phyloP scores from a whole-genome alignment of 371 early-diverging fungal species.

The Circinella umbellata region DNA sequence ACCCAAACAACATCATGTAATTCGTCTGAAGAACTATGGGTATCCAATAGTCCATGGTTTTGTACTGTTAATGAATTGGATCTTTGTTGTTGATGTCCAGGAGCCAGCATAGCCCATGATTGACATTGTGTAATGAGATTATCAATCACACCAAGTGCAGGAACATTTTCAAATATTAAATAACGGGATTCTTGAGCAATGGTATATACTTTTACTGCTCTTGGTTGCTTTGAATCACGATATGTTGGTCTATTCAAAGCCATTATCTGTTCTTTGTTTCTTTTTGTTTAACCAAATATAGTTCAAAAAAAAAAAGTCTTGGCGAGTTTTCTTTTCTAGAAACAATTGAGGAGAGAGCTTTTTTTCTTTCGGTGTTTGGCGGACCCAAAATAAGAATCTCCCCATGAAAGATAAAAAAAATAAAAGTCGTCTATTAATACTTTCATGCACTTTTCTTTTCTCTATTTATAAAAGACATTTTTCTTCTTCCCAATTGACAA shows the following conservation, averaged over 20 bases:
- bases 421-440: too few species aligned
- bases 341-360: neutral
- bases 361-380: neutral
- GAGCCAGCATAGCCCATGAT: constrained; percentile 28
- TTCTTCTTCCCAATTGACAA: neutral
- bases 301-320: constrained; percentile 2
- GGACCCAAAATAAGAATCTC: too few species aligned
- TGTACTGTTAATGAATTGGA: too few species aligned
- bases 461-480: too few species aligned
- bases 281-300: too few species aligned
- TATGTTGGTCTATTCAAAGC: constrained; percentile 35
- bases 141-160: constrained; percentile 37
- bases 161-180: constrained; percentile 53
- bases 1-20: constrained; percentile 44
- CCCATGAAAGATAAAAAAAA: too few species aligned
- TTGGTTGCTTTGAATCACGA: constrained; percentile 38
- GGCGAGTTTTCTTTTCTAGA: constrained; percentile 6
- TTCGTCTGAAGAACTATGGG: constrained; percentile 34
- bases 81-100: constrained; percentile 21
- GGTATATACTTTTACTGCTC: constrained; percentile 54
- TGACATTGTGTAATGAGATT: constrained; percentile 38
- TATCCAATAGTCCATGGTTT: constrained; percentile 31
- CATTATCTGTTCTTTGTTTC: too few species aligned
- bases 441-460: too few species aligned
- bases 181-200: constrained; percentile 61